Conservation (phyloP, 805 yeast genomes). For the Yarrowia porcina region DNA sequence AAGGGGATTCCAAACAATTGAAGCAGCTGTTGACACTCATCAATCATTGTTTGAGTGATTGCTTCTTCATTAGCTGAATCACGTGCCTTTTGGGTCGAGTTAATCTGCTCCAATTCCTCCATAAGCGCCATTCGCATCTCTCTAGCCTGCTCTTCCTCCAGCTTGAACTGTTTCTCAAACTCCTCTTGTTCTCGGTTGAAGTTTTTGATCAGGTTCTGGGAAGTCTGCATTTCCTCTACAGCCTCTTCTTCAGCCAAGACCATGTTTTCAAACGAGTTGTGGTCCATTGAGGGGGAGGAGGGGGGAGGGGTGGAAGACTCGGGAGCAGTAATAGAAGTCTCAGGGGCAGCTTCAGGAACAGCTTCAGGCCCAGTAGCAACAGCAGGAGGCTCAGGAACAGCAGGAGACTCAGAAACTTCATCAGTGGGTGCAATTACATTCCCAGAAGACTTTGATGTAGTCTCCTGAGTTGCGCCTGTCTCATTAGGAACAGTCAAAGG, state of each 20-base stretch:
- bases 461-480: too few species aligned
- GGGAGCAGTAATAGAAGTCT: background rate
- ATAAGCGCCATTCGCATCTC: conserved; percentile 58
- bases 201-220: conserved; percentile 13
- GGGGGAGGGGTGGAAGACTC: background rate
- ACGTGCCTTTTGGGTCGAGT: conserved; percentile 56
- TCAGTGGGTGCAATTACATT: too few species aligned
- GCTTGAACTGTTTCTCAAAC: conserved; percentile 37
- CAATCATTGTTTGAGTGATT: conserved; percentile 79
- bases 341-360: background rate
- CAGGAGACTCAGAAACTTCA: background rate
- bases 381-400: background rate
- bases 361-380: background rate
- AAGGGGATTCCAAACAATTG: conserved; percentile 91
- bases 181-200: conserved; percentile 28
- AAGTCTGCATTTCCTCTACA: conserved; percentile 19
- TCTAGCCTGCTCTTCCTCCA: conserved; percentile 66
- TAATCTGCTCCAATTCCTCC: conserved; percentile 70
- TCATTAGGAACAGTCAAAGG: background rate
- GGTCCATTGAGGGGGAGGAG: too few species aligned
- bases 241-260: conserved; percentile 23
- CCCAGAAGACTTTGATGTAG: too few species aligned
- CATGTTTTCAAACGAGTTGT: conserved; percentile 7
- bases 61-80: conserved; percentile 49
- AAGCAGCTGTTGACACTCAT: conserved; percentile 84